Conservation (phyloP, 345 rosid genomes). For the Eucalyptus fibrosa region DNA sequence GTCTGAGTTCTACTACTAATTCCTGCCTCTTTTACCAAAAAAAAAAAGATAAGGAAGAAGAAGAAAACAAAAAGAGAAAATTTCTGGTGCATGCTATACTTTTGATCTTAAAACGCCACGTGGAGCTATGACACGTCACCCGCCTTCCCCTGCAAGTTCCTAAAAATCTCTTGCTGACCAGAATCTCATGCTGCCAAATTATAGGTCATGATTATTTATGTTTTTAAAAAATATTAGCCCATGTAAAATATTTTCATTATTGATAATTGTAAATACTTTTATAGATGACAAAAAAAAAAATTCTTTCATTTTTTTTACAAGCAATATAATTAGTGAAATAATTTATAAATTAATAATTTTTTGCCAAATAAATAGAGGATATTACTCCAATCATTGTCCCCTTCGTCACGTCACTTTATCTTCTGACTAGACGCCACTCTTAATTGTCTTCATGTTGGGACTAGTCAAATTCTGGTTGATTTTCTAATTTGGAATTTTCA, state of each 20-base stretch:
- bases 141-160: not conserved
- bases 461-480: not conserved
- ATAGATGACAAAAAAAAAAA: not conserved
- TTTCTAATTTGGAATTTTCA: not conserved
- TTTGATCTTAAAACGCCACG: not conserved
- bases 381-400: not conserved
- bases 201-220: not conserved
- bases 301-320: too few species aligned
- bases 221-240: too few species aligned
- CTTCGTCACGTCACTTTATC: not conserved
- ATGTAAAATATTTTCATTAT: too few species aligned
- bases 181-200: not conserved
- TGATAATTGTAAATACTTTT: too few species aligned
- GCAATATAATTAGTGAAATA: too few species aligned
- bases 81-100: not conserved
- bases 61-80: not conserved
- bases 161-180: not conserved
- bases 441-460: not conserved
- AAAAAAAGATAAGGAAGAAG: fast-evolving
- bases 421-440: not conserved
- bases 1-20: not conserved
- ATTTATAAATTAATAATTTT: not conserved
- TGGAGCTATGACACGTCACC: not conserved
- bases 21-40: not conserved
- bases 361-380: not conserved